Conservation (phyloP, 768 basidiomycete species). For the Piloderma croceum region DNA sequence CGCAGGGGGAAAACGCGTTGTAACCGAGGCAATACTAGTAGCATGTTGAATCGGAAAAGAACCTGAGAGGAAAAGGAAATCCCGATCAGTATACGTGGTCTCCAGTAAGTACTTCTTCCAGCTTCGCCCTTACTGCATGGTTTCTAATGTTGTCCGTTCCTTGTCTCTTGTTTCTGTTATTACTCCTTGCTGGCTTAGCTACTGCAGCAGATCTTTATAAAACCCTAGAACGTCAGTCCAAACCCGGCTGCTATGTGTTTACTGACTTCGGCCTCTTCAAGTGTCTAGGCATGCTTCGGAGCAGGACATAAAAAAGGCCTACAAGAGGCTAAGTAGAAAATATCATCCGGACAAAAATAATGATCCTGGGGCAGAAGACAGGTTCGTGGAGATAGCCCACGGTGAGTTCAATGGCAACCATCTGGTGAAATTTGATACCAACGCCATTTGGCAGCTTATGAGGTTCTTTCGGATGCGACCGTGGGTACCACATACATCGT, state of each 20-base stretch:
- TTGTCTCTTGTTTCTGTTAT: constrained; percentile 23
- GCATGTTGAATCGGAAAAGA: background rate
- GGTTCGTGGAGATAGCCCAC: constrained; percentile 87
- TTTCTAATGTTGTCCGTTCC: background rate
- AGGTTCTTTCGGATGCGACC: constrained; percentile 82
- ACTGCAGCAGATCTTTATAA: constrained; percentile 77
- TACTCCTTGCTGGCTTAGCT: constrained; percentile 25
- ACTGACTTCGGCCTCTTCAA: constrained; percentile 21
- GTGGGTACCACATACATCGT: constrained; percentile 35
- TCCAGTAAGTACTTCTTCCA: background rate
- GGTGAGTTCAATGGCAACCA: constrained; percentile 43
- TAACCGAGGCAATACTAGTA: background rate
- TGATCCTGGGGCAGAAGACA: constrained; percentile 72
- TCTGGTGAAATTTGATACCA: constrained; percentile 1
- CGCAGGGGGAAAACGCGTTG: background rate
- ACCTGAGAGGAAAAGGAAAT: too few relatives aligned
- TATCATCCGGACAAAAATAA: constrained; percentile 97
- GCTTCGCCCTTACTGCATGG: background rate
- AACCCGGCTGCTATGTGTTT: constrained; percentile 13
- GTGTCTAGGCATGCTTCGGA: constrained; percentile 78
- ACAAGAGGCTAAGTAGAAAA: constrained; percentile 82
- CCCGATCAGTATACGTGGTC: background rate
- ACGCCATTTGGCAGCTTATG: constrained; percentile 59
- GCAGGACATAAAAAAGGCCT: constrained; percentile 86
- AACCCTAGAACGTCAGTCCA: constrained; percentile 65